Conservation (phyloP, 495 filamentous ascomycete species). For the Aspergillus taichungensis region DNA sequence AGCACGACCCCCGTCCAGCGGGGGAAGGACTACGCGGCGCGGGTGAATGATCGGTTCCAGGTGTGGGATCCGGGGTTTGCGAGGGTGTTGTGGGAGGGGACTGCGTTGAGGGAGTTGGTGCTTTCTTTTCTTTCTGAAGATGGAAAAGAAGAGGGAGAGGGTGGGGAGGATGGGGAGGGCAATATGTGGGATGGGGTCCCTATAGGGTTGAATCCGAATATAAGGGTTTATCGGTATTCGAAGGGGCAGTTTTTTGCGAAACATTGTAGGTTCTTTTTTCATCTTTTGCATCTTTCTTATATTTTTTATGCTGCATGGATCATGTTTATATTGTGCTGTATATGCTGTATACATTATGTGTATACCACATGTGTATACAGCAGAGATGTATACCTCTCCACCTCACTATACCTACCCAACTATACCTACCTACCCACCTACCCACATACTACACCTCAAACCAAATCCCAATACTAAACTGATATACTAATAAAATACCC, state of each 20-base stretch:
- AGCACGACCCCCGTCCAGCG: conserved; percentile 76
- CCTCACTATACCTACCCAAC: too few relatives aligned
- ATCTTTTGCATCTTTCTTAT: too few relatives aligned
- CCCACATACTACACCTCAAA: background rate
- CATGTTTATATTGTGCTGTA: too few relatives aligned
- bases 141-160: conserved; percentile 1
- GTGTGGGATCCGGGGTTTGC: conserved; percentile 70
- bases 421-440: too few relatives aligned
- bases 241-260: conserved; percentile 83
- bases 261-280: conserved; percentile 64
- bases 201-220: conserved; percentile 82
- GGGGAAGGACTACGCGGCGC: conserved; percentile 73
- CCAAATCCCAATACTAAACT: conserved; percentile 1
- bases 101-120: conserved; percentile 25
- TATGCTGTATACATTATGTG: too few relatives aligned
- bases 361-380: too few relatives aligned
- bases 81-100: conserved; percentile 56
- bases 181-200: conserved; percentile 71
- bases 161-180: conserved; percentile 3
- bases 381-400: too few relatives aligned
- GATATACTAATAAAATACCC: conserved; percentile 1
- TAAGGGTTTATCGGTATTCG: conserved; percentile 83
- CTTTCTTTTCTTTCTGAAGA: too few relatives aligned
- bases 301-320: too few relatives aligned
- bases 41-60: conserved; percentile 90